phyloP scores from a whole-genome alignment of 495 filamentous ascomycete species.

The Coniosporium apollinis region DNA sequence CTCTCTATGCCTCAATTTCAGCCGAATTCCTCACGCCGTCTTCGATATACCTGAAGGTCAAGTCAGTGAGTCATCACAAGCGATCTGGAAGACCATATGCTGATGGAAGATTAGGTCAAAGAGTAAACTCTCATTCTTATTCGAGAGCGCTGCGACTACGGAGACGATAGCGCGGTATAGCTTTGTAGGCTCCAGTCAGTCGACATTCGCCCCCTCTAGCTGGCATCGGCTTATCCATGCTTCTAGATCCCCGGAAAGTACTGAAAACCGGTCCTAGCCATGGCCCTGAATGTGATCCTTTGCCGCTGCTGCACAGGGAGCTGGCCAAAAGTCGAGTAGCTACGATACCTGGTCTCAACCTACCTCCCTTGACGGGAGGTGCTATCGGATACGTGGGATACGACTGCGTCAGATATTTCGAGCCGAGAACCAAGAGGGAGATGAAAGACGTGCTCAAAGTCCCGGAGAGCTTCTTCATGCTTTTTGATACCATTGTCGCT shows the following conservation, averaged over 20 bases:
- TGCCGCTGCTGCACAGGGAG: slow-evolving; percentile 64
- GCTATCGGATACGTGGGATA: slow-evolving; percentile 95
- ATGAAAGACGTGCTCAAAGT: slow-evolving; percentile 78
- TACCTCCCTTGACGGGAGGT: slow-evolving; percentile 77
- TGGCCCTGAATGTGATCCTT: slow-evolving; percentile 65
- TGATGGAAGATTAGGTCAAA: slow-evolving; percentile 29
- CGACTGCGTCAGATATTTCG: slow-evolving; percentile 94
- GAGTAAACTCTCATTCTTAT: slow-evolving; percentile 61
- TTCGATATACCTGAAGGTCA: slow-evolving; percentile 78
- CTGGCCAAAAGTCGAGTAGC: slow-evolving; percentile 61
- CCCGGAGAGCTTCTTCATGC: slow-evolving; percentile 92
- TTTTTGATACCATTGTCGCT: slow-evolving; percentile 87
- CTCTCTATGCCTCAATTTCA: slow-evolving; percentile 68
- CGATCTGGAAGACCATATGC: not conserved
- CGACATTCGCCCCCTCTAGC: not conserved
- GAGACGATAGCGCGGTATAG: slow-evolving; percentile 88
- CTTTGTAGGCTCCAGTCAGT: slow-evolving; percentile 73
- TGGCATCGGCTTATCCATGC: not conserved
- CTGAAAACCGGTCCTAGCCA: slow-evolving; percentile 77
- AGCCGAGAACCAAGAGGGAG: slow-evolving; percentile 73
- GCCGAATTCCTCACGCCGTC: slow-evolving; percentile 87
- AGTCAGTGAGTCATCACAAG: slow-evolving; percentile 34
- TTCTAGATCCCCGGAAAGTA: slow-evolving; percentile 59
- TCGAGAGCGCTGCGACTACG: slow-evolving; percentile 81
- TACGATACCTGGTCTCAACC: slow-evolving; percentile 56